A percentile compares a stretch with the other conserved stretches of the same genome.
phyloP scores from a whole-genome alignment of 805 yeast genomes.

The Wickerhamomyces bisporus region DNA sequence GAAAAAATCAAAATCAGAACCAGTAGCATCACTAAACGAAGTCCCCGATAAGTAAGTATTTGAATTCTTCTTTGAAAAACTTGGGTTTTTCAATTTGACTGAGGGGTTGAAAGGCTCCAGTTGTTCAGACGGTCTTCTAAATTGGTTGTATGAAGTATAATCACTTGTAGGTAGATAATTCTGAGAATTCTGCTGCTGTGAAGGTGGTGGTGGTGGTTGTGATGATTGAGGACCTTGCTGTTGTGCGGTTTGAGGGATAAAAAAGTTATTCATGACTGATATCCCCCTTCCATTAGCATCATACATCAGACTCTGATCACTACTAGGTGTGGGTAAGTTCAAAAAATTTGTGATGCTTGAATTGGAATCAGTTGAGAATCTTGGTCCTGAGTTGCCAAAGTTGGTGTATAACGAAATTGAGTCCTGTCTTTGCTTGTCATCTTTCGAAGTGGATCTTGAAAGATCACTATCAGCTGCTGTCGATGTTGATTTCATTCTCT shows the following conservation, averaged over 20 bases:
- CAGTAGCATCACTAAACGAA: constrained; percentile 13
- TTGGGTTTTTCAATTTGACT: constrained; percentile 24
- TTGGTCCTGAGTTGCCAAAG: constrained; percentile 16
- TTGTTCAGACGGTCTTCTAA: constrained; percentile 45
- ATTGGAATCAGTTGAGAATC: constrained; percentile 26
- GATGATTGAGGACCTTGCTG: background rate
- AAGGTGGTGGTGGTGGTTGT: too few species aligned
- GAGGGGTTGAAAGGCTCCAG: constrained; percentile 42
- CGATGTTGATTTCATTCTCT: constrained; percentile 3
- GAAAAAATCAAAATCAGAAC: constrained; percentile 22
- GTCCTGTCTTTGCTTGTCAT: constrained; percentile 18
- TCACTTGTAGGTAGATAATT: constrained; percentile 14
- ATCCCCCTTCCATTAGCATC: constrained; percentile 22
- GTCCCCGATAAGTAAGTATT: constrained; percentile 8
- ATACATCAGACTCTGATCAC: constrained; percentile 11
- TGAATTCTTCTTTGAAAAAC: constrained; percentile 18
- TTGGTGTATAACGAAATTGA: constrained; percentile 24
- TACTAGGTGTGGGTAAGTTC: constrained; percentile 10
- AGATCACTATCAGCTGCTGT: background rate
- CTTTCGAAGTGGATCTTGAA: background rate
- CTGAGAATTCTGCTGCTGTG: too few species aligned
- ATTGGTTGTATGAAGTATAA: constrained; percentile 23
- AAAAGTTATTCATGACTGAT: constrained; percentile 22
- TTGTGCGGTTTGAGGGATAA: constrained; percentile 15
- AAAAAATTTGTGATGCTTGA: constrained; percentile 21